Percentiles rank a stretch among this genome's conserved stretches.
Conservation (phyloP, 768 basidiomycete genomes). For the Astraeus odoratus region DNA sequence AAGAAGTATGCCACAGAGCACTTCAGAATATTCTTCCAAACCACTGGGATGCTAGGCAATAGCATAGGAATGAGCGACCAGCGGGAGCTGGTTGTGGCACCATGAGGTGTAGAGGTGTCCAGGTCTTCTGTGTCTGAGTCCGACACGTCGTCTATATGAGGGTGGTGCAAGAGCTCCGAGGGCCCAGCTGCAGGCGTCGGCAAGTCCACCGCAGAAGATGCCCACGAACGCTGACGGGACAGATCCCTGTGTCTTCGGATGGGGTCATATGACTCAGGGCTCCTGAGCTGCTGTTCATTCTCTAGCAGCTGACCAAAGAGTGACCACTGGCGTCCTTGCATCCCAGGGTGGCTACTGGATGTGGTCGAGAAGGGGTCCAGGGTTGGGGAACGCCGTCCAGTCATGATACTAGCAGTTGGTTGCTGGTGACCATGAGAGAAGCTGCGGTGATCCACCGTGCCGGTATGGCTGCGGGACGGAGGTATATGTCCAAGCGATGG, state of each 20-base stretch:
- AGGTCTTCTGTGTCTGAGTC: conserved; percentile 12
- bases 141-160: conserved; percentile 9
- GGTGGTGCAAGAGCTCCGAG: neutral
- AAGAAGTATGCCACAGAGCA: conserved; percentile 89
- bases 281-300: conserved; percentile 43
- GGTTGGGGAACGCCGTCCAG: conserved; percentile 11
- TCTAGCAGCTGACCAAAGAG: conserved; percentile 70
- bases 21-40: conserved; percentile 76
- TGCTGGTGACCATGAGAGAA: conserved; percentile 8
- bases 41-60: conserved; percentile 36
- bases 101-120: conserved; percentile 5
- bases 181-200: conserved; percentile 1
- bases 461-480: conserved; percentile 2
- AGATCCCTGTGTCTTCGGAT: conserved; percentile 4
- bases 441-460: conserved; percentile 10
- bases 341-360: conserved; percentile 1
- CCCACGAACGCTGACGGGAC: neutral
- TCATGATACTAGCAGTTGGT: conserved; percentile 9
- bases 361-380: conserved; percentile 4
- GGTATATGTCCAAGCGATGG: conserved; percentile 11
- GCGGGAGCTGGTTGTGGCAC: conserved; percentile 3
- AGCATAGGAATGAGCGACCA: conserved; percentile 10
- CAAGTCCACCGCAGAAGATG: conserved; percentile 1
- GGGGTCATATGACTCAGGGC: neutral
- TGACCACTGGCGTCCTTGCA: conserved; percentile 45